Evolutionary conservation across 305 asterid genomes (phyloP), one percentile per base, ranked within the genome.

Genomic region (Withania somnifera): DNA sequence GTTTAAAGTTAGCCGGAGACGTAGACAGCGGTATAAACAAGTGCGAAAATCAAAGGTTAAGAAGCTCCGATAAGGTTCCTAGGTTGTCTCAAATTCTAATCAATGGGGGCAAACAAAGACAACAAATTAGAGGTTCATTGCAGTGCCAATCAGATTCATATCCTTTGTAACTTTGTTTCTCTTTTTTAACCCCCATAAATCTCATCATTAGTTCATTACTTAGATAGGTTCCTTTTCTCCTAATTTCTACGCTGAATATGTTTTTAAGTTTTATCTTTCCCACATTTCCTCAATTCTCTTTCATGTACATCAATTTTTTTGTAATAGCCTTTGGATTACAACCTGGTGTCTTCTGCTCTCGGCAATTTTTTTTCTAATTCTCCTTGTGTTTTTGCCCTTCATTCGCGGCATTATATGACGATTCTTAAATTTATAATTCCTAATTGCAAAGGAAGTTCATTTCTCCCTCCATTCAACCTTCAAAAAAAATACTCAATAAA

Each of bases 1-100:
- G n/a, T 93, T 87, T 85, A 85, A 84, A 76, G 61, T 82, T 1
- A 85, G 84, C 76, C 85, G 80, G 45, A 84, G 77, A 45, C 84
- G 82, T 28, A 88, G 54, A 79, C 83, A 86, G 20, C 83, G 85
- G 7, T 52, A 81, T 86, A 76, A 78, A 83, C 84, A 82, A 53
- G 83, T 75, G 83, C 87, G 50, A 14, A 78, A 81, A 40, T 79
- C 84, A 8, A 85, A 81, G 82, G 83, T 73, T 58, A 86, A 84
- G 84, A 86, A 85, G 83, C 71, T 11, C 34, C 34, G 45, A 15
- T 26, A 14, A 17, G 60, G 36, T n/a, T 5, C n/a, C 22, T 26
- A 69, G 54, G 52, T 67, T 19, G 20, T 69, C 54, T 45, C 6
- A 45, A 71, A 14, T 71, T 14, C 54, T n/a, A 69, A 3, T 22